Evolutionary conservation across 2,329 filamentous ascomycete species (phyloP).

Genomic region (Ustulina deusta): DNA sequence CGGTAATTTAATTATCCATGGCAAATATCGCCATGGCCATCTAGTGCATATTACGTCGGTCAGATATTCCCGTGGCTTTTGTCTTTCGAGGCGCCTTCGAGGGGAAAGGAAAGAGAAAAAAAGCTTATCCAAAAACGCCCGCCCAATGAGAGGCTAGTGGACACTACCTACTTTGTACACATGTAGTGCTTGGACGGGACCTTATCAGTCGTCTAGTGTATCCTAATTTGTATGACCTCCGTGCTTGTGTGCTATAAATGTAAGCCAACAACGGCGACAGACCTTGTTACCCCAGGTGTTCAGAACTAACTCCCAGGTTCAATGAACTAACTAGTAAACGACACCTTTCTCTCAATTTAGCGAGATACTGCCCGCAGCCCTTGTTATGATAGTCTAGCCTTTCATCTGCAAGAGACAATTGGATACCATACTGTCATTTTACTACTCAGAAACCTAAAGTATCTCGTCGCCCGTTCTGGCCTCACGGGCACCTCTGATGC

Average conservation of each 20-base stretch:
- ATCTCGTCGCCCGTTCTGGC: background rate
- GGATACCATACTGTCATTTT: background rate
- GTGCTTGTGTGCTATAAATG: constrained; percentile 10
- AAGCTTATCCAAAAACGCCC: background rate
- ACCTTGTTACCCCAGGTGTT: background rate
- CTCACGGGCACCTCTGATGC: background rate
- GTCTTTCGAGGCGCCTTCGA: background rate
- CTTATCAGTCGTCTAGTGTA: constrained; percentile 31
- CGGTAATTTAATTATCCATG: background rate
- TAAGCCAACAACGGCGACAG: constrained; percentile 13
- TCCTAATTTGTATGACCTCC: constrained; percentile 26
- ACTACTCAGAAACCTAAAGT: background rate
- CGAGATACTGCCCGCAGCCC: background rate
- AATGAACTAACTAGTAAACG: background rate
- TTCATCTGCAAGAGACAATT: background rate
- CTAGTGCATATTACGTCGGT: too few relatives aligned
- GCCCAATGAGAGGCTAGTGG: constrained; percentile 4
- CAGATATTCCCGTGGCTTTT: background rate
- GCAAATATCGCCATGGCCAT: background rate
- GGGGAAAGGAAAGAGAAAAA: background rate
- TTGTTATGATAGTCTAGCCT: background rate
- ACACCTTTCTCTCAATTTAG: background rate
- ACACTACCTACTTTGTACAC: too few relatives aligned
- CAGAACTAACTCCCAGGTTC: too few relatives aligned
- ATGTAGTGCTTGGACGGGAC: constrained; percentile 3